These are phyloP conservation scores for Magnolia sinica DNA, from an alignment of 164 flowering plant species.

Conservation along the genomic window DNA sequence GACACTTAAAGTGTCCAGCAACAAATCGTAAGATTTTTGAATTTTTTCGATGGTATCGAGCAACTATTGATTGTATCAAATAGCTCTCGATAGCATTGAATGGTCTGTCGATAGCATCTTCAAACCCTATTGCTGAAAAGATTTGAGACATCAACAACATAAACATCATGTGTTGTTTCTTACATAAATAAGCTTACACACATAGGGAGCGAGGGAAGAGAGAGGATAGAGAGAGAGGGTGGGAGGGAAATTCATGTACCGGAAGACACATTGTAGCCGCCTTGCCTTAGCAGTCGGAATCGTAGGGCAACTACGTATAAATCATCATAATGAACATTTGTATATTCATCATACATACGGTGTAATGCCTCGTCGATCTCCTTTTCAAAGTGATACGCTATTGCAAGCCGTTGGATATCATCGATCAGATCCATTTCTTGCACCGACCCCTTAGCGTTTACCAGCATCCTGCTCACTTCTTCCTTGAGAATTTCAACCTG, in stretches of 20 bases:
- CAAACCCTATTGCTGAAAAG: no score
- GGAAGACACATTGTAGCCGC: constrained; percentile 7
- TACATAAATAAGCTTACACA: no score
- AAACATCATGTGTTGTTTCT: no score
- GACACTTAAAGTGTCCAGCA: no score
- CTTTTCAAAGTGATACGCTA: constrained; percentile 12
- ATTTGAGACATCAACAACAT: no score
- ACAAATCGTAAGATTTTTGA: no score
- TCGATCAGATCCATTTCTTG: constrained; percentile 7
- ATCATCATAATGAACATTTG: neutral
- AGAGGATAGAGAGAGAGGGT: no score
- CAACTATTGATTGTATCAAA: no score
- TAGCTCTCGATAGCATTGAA: no score
- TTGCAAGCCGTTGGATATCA: constrained; percentile 7
- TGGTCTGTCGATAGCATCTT: no score
- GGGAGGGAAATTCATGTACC: neutral
- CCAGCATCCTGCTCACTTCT: constrained; percentile 4
- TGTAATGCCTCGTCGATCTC: constrained; percentile 7
- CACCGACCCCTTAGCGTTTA: neutral
- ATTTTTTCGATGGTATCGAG: no score
- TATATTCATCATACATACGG: neutral
- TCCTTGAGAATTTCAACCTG: constrained; percentile 1
- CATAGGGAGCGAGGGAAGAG: no score
- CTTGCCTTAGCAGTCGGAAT: constrained; percentile 13
- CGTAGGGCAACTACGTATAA: constrained; percentile 6